Evolutionary conservation across 495 filamentous ascomycete species (phyloP), one percentile per base, ranked within the genome.

Genomic region (Aspergillus conjunctus): DNA sequence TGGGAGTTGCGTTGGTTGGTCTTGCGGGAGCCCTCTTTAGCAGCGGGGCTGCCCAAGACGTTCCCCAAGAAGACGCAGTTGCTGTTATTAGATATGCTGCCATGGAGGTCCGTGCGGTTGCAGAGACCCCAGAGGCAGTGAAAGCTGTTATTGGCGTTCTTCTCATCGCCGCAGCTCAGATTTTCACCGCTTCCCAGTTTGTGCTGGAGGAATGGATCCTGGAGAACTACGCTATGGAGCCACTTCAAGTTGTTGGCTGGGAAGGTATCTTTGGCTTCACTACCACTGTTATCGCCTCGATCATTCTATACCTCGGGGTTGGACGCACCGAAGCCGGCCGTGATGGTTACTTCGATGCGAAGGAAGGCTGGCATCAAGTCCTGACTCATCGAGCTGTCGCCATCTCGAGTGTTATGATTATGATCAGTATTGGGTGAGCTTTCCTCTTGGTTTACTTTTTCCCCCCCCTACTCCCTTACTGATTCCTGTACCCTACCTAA

Each of bases 121-220:
- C 76, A 1, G 73, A 66, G 12, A 78, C 81, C 2, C 78, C 83
- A 0, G 86, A 90, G 41, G 88, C 89, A 7, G 75, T 92, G 0
- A 75, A 83, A 63, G 88, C 93, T 1, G 75, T 96, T 39, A 74
- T 97, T 34, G 94, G 95, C 33, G 88, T 98, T 3, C 73, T 91
- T 12, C 80, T 97, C 54, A 97, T 98, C 69, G 94, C 94, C 3
- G 87, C 86, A 0, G 94, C 93, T 0, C 94, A 98, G 78, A 91
- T 98, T 64, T 97, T 97, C 74, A 98, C 94, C 0, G 94, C 94
- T 1, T 88, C 91, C 4, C 94, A 98, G 73, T 98, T 97, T 64
- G 95, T 98, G 34, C 77, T 95, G 1, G 94, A 98, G 76, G 95
- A 98, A 75, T 92, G 87, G 80, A 91, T 98, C 50, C 80, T 98